Evolutionary conservation across 129 eudicot genomes (phyloP), one percentile per base, ranked within the genome.

Genomic region (Dittrichia graveolens): DNA sequence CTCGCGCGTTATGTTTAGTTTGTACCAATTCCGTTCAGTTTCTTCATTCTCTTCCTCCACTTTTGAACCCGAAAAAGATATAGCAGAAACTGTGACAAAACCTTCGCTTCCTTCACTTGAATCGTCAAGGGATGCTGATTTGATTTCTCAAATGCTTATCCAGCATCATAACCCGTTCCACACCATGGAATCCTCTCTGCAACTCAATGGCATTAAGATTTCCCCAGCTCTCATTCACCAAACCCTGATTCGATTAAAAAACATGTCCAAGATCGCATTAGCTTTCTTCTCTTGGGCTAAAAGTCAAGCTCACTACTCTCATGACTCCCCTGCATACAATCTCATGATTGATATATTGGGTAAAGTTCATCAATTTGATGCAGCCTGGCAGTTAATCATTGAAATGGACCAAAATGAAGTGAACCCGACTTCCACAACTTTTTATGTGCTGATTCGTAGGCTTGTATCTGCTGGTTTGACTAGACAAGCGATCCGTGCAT

Each of bases 121-220:
- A 46, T 83, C 86, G 61, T 87, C 91, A 8, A 66, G 24, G 2
- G 91, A 85, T 9, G 98, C 98, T 6, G 93, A 94, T 50, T 35
- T 74, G 11, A 76, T 94, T 38, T 78, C 97, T 68, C 86, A 85
- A 50, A 55, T 94, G 48, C 79, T 94, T 52, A 82, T 88, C 75
- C 81, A 75, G 14, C 96, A 94, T 73, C 98, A 90, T 86, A 94
- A 94, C 85, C 98, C 98, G 1, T 94, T 82, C 64, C 98, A 94
- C 84, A 46, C 89, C 31, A 82, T 82, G 81, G 96, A 94, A 68
- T 93, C 98, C 31, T 87, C 98, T 15, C 85, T 85, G 64, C 95
- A 90, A 38, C 93, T 94, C 44, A 53, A 59, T 44, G 95, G 93
- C 50, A 72, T 92, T 19, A 59, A 72, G 14, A 77, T 90, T 7